phyloP scores from a whole-genome alignment of 2,329 filamentous ascomycete genomes.

The Grosmannia serpens region DNA sequence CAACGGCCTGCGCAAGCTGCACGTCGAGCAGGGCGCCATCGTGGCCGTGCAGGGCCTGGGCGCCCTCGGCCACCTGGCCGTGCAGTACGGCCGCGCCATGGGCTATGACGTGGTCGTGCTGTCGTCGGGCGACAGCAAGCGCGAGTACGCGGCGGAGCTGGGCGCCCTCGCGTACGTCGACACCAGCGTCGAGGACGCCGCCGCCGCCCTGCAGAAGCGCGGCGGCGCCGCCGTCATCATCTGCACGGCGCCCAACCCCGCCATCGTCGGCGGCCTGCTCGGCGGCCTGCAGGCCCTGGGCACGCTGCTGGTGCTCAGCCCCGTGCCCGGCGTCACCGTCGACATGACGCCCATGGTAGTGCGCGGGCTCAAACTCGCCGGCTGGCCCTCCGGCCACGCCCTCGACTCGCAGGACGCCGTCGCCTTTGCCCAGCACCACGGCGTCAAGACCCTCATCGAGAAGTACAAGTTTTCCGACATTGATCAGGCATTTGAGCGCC shows the following conservation, averaged over 20 bases:
- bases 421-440: slow-evolving; percentile 48
- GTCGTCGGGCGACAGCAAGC: slow-evolving; percentile 51
- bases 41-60: slow-evolving; percentile 59
- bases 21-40: slow-evolving; percentile 37
- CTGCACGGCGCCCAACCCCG: slow-evolving; percentile 49
- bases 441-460: slow-evolving; percentile 54
- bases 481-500: slow-evolving; percentile 26
- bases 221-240: slow-evolving; percentile 53
- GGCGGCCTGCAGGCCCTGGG: slow-evolving; percentile 41
- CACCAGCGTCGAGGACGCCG: slow-evolving; percentile 39
- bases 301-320: slow-evolving; percentile 48
- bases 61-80: slow-evolving; percentile 65
- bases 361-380: slow-evolving; percentile 49
- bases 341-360: slow-evolving; percentile 28
- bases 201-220: slow-evolving; percentile 32
- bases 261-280: slow-evolving; percentile 40
- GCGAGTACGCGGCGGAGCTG: slow-evolving; percentile 50
- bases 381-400: slow-evolving; percentile 51
- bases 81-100: slow-evolving; percentile 67
- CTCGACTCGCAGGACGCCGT: slow-evolving; percentile 56
- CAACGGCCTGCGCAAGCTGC: slow-evolving; percentile 44
- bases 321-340: slow-evolving; percentile 33
- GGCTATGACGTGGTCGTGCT: slow-evolving; percentile 62
- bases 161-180: slow-evolving; percentile 52
- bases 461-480: slow-evolving; percentile 46